phyloP scores from a whole-genome alignment of 768 basidiomycete species.

The Piloderma croceum region DNA sequence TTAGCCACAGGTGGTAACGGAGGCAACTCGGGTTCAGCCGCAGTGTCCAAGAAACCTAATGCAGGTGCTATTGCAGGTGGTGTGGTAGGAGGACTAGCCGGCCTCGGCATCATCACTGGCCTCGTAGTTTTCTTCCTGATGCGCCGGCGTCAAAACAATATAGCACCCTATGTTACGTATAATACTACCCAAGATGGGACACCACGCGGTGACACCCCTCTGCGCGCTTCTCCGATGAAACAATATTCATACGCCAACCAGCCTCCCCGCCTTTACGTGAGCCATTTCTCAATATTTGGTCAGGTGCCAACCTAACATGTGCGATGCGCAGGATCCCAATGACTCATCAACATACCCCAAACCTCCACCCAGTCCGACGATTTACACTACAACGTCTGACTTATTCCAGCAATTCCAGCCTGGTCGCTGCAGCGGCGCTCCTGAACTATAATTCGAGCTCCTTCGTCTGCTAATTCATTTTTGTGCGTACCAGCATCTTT shows the following conservation, averaged over 20 bases:
- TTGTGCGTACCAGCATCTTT: not conserved
- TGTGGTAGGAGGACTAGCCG: constrained; percentile 51
- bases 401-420: constrained; percentile 2
- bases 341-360: constrained; percentile 34
- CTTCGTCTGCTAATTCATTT: not conserved
- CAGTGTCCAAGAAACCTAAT: constrained; percentile 21
- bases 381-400: constrained; percentile 13
- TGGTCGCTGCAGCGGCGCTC: not conserved
- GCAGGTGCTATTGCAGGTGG: constrained; percentile 63
- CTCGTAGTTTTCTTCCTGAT: constrained; percentile 37
- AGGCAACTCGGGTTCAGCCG: no score
- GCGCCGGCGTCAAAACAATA: constrained; percentile 19
- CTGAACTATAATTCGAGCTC: no score
- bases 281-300: not conserved
- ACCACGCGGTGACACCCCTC: not conserved
- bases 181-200: not conserved
- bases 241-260: not conserved
- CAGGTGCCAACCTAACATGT: not conserved
- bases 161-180: constrained; percentile 2
- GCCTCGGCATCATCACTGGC: constrained; percentile 37
- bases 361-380: constrained; percentile 17
- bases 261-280: not conserved
- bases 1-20: no score
- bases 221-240: not conserved
- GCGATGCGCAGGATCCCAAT: constrained; percentile 24